Conservation (phyloP, 1,284 basidiomycete species). For the Phlebopus sp. region DNA sequence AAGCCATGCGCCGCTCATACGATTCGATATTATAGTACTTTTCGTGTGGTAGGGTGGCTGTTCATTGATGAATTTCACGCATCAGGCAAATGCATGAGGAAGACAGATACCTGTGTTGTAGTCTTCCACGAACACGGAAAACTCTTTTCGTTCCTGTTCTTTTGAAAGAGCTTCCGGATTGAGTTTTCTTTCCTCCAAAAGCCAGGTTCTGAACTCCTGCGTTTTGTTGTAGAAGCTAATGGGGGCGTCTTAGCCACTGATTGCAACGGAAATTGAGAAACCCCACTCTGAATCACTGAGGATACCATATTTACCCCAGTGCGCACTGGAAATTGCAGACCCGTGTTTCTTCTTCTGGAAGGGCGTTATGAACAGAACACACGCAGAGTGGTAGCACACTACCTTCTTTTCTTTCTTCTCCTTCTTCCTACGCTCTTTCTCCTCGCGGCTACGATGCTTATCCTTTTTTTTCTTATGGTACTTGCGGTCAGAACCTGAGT, state of each 20-base stretch:
- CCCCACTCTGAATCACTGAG: slow-evolving; percentile 82
- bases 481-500: slow-evolving; percentile 38
- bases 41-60: slow-evolving; percentile 85
- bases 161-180: slow-evolving; percentile 85
- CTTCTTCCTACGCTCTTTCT: slow-evolving; percentile 60
- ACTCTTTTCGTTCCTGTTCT: slow-evolving; percentile 82
- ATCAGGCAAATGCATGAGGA: background rate
- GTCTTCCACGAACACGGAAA: slow-evolving; percentile 77
- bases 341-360: slow-evolving; percentile 56
- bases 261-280: slow-evolving; percentile 3
- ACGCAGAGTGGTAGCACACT: slow-evolving; percentile 8
- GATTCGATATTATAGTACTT: slow-evolving; percentile 87
- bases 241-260: slow-evolving; percentile 14
- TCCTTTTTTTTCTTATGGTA: slow-evolving; percentile 46
- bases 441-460: slow-evolving; percentile 44
- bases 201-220: slow-evolving; percentile 85
- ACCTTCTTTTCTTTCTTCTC: slow-evolving; percentile 70
- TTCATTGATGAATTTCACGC: background rate
- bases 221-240: slow-evolving; percentile 73
- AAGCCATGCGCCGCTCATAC: slow-evolving; percentile 78
- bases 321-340: slow-evolving; percentile 47
- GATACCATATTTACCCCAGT: slow-evolving; percentile 88
- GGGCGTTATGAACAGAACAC: background rate
- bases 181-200: slow-evolving; percentile 83
- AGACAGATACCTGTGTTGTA: slow-evolving; percentile 74